Percentiles rank a stretch among this genome's conserved stretches.
These are phyloP conservation scores for Curvularia sp. DNA, from an alignment of 2,329 filamentous ascomycete genomes.

Conservation along the genomic window DNA sequence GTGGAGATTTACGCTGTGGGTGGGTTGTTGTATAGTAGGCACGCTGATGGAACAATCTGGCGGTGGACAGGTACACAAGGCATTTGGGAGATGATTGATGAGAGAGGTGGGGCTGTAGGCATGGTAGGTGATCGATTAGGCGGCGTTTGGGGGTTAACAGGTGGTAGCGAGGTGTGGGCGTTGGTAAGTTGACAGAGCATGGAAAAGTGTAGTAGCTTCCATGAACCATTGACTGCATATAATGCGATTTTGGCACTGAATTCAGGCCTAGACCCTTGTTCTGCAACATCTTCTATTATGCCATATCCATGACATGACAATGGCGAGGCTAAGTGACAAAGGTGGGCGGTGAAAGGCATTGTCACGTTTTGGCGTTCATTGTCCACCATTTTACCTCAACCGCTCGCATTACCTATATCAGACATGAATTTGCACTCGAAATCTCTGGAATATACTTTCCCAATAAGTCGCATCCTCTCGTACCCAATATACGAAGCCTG, in stretches of 20 bases:
- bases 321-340: neutral
- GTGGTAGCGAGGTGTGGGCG: conserved; percentile 28
- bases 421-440: neutral
- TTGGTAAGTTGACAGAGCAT: neutral
- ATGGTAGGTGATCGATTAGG: conserved; percentile 36
- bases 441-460: neutral
- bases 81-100: conserved; percentile 41
- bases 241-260: neutral
- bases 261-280: neutral
- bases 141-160: conserved; percentile 33
- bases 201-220: neutral
- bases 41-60: conserved; percentile 38
- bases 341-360: neutral
- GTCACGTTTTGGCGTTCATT: neutral
- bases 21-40: conserved; percentile 31
- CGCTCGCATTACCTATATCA: neutral
- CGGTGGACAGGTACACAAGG: conserved; percentile 37
- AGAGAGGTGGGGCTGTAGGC: conserved; percentile 7
- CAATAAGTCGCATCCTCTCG: neutral
- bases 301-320: neutral
- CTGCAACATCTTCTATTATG: neutral
- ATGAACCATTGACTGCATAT: neutral
- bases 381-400: neutral
- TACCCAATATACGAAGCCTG: neutral
- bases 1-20: conserved; percentile 30